Evolutionary conservation across 2,329 filamentous ascomycete species (phyloP).

Genomic region (Rutstroemia sp.): DNA sequence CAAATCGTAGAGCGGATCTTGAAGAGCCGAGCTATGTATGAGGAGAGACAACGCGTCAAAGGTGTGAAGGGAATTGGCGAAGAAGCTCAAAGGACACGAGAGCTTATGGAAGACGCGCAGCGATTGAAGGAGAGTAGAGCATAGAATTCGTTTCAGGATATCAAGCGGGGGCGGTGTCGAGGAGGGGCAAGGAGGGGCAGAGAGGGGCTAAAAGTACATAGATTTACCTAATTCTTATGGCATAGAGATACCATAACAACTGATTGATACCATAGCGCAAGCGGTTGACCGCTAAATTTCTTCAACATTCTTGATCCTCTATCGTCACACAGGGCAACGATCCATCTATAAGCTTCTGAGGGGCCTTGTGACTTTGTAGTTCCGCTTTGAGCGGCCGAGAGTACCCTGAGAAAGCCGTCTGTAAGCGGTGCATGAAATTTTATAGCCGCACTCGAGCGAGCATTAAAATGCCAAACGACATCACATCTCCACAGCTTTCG

Average conservation of each 20-base stretch:
- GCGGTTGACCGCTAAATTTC: background rate
- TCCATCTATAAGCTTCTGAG: background rate
- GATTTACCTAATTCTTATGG: background rate
- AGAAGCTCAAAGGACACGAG: constrained; percentile 53
- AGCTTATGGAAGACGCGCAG: constrained; percentile 47
- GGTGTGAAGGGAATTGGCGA: constrained; percentile 78
- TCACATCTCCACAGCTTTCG: no score
- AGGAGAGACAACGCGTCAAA: constrained; percentile 85
- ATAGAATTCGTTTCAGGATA: background rate
- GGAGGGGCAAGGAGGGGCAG: background rate
- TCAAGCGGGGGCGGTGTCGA: background rate
- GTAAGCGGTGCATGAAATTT: background rate
- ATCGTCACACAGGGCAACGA: background rate
- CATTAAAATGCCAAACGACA: background rate
- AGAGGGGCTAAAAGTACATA: background rate
- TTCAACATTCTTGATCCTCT: background rate
- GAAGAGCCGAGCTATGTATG: constrained; percentile 78
- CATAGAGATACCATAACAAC: background rate
- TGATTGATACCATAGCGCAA: background rate
- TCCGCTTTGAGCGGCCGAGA: background rate
- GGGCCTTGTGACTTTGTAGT: background rate
- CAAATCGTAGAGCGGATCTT: constrained; percentile 89
- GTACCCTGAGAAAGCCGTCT: background rate
- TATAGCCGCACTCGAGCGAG: background rate
- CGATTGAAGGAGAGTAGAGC: constrained; percentile 18